Percentiles rank a stretch among this genome's conserved stretches.
phyloP scores from a whole-genome alignment of 202 grass and related monocot genomes.

The Zoysia matrella region DNA sequence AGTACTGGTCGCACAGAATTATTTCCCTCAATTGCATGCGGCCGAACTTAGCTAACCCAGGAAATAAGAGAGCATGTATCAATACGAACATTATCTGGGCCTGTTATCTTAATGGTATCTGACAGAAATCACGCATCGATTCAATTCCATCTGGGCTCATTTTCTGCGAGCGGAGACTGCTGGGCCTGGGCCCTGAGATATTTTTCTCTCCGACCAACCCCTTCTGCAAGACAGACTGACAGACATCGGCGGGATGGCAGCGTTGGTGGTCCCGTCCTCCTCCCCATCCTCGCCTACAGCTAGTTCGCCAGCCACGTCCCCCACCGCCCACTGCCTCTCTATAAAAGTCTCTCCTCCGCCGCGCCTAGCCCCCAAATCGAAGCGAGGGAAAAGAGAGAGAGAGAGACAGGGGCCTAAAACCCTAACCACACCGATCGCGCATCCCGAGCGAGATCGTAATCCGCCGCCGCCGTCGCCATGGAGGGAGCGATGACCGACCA shows the following conservation, averaged over 20 bases:
- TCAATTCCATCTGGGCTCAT: too few relatives aligned
- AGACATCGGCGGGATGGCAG: background rate
- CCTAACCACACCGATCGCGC: conserved; percentile 52
- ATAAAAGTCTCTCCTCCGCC: background rate
- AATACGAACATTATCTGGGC: too few relatives aligned
- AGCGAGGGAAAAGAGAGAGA: background rate
- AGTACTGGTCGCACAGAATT: too few relatives aligned
- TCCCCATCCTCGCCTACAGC: background rate
- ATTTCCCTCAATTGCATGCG: too few relatives aligned
- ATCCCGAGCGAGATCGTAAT: background rate
- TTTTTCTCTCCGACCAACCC: background rate
- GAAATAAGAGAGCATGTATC: too few relatives aligned
- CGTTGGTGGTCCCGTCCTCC: conserved; percentile 6
- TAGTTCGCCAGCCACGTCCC: conserved; percentile 11
- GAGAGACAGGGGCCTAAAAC: conserved; percentile 34
- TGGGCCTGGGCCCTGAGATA: too few relatives aligned
- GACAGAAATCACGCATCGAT: too few relatives aligned
- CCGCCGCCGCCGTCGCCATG: conserved; percentile 28
- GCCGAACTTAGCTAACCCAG: too few relatives aligned
- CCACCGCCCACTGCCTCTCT: background rate
- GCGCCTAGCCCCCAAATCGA: conserved; percentile 26
- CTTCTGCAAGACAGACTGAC: conserved; percentile 25
- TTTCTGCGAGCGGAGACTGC: too few relatives aligned
- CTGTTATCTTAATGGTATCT: too few relatives aligned
- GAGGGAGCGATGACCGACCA: conserved; percentile 68